Evolutionary conservation across 108 stramenopile genomes (phyloP), one percentile per base, ranked within the genome.

Genomic region (Parietichytrium sp.): DNA sequence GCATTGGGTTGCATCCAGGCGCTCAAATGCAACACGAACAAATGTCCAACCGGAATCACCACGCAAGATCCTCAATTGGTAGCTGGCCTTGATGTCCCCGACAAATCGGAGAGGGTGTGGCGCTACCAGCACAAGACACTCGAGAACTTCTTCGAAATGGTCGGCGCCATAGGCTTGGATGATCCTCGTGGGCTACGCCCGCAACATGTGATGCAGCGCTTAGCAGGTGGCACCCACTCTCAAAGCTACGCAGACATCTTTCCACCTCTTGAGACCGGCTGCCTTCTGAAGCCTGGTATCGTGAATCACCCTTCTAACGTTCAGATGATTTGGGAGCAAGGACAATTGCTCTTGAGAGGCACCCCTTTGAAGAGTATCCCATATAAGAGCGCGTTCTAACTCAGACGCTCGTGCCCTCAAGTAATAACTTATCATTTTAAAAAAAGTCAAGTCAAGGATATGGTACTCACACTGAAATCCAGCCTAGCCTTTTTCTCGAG

Each of bases 11-110:
- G 94, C 53, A 93, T 95, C 51, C 93, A 94, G 83, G 93, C 94
- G 29, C 86, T 95, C 49, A 95, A 95, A 83, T 95, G 94, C 81
- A 91, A 93, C 79, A 89, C 93, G 13, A 95, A 95, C 84, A 91
- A 84, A 27, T 95, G 94, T 87, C 94, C 94, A 0, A 95, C 94
- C 6, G 94, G 94, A 2, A 92, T 95, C 30, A 89, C 95, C 3
- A 95, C 93, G 0, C 91, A 91, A 80, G 85, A 94, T 83, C 54
- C 54, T 10, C 86, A 89, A 4, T 82, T 95, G 18, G 89, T 79
- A 54, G 81, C 79, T 30, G 92, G 92, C 16, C 84, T 93, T 26
- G 87, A 85, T 29, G 92, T 87, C 85, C 87, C 27, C 29, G 48
- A 81, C 23, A 95, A 95, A 52, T 45, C 79, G 6, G 87, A 84